Percentiles rank a stretch among this genome's conserved stretches.
Evolutionary conservation across 2,329 filamentous ascomycete genomes (phyloP).

Genomic region (Neonectria punicea): DNA sequence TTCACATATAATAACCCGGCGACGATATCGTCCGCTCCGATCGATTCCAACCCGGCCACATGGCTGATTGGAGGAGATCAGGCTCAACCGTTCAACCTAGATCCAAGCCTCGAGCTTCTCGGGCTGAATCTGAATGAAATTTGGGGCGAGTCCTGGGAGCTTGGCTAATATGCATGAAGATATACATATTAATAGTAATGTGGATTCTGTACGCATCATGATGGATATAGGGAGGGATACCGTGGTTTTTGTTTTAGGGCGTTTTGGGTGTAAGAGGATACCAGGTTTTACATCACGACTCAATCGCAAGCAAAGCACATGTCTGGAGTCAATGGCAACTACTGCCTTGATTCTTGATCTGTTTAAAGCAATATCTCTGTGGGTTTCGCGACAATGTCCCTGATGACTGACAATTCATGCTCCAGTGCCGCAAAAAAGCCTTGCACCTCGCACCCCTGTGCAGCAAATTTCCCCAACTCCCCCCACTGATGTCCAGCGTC

Average conservation of each 20-base stretch:
- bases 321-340: slow-evolving; percentile 9
- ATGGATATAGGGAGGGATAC: slow-evolving; percentile 3
- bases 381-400: slow-evolving; percentile 13
- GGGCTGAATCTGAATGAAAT: slow-evolving; percentile 66
- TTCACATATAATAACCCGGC: slow-evolving; percentile 53
- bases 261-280: slow-evolving; percentile 32
- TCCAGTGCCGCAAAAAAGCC: slow-evolving; percentile 10
- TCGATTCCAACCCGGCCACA: slow-evolving; percentile 48
- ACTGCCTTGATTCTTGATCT: slow-evolving; percentile 12
- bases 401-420: slow-evolving; percentile 20
- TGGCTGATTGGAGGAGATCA: slow-evolving; percentile 48
- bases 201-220: slow-evolving; percentile 20
- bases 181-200: slow-evolving; percentile 40
- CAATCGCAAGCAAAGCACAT: slow-evolving; percentile 33
- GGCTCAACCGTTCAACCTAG: slow-evolving; percentile 58
- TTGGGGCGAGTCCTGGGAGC: slow-evolving; percentile 63
- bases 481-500: not conserved
- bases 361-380: slow-evolving; percentile 16
- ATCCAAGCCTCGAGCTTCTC: slow-evolving; percentile 64
- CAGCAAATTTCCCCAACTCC: not conserved
- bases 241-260: slow-evolving; percentile 13
- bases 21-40: slow-evolving; percentile 45
- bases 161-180: slow-evolving; percentile 45
- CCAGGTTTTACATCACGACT: slow-evolving; percentile 36
- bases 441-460: not conserved